These are phyloP conservation scores for Phytophthora cajani DNA, from an alignment of 352 stramenopile genomes.

Conservation along the genomic window DNA sequence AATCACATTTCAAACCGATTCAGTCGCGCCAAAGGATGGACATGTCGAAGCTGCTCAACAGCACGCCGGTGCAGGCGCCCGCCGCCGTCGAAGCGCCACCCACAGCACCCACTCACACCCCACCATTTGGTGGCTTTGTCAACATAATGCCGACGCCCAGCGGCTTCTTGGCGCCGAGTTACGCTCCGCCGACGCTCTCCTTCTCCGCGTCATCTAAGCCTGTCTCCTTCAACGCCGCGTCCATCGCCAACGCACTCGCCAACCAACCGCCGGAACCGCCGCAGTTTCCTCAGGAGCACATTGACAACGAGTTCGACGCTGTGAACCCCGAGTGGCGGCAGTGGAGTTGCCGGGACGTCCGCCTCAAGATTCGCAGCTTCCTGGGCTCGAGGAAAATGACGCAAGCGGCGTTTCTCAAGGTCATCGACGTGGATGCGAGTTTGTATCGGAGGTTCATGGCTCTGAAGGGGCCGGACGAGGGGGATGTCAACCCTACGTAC, in stretches of 20 bases:
- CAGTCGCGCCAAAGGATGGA: slow-evolving; percentile 6
- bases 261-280: neutral
- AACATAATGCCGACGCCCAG: neutral
- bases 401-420: slow-evolving; percentile 44
- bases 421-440: slow-evolving; percentile 45
- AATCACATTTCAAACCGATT: neutral
- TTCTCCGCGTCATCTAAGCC: neutral
- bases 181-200: neutral
- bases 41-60: slow-evolving; percentile 13
- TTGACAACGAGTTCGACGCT: neutral
- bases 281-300: neutral
- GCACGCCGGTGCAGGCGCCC: neutral
- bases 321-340: neutral
- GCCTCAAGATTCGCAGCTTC: neutral
- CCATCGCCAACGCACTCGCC: neutral
- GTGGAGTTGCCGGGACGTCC: neutral
- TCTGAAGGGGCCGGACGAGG: slow-evolving; percentile 36
- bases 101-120: neutral
- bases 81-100: neutral
- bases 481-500: slow-evolving; percentile 42
- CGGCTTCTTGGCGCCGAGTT: neutral
- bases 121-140: neutral
- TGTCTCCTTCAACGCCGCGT: neutral
- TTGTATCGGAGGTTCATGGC: slow-evolving; percentile 54
- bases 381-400: slow-evolving; percentile 52